A percentile compares a stretch with the other conserved stretches of the same genome.
phyloP scores from a whole-genome alignment of 2,329 filamentous ascomycete genomes.

The Sarocladiaceae sp. region DNA sequence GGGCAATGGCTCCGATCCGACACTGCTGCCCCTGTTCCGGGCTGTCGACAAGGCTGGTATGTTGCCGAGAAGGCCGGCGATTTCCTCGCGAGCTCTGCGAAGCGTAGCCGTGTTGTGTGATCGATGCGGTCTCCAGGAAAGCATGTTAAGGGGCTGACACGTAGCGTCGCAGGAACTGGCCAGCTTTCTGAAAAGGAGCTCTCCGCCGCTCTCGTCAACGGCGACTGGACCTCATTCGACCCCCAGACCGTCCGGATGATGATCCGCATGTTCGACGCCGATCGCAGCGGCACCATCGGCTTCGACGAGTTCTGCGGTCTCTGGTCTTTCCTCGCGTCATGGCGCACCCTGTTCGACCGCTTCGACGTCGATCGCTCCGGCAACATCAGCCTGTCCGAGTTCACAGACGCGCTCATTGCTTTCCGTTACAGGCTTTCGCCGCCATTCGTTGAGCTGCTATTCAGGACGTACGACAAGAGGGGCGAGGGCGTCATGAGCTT shows the following conservation, averaged over 20 bases:
- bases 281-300: constrained; percentile 80
- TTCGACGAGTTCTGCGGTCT: constrained; percentile 95
- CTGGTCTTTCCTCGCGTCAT: constrained; percentile 92
- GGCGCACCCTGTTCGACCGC: constrained; percentile 89
- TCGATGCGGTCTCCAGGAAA: constrained; percentile 9
- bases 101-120: no score
- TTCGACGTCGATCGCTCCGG: constrained; percentile 86
- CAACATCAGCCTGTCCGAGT: constrained; percentile 80
- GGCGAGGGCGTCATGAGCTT: constrained; percentile 72
- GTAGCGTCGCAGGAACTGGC: constrained; percentile 54
- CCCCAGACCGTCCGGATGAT: constrained; percentile 94
- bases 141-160: not conserved
- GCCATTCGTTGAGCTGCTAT: constrained; percentile 77
- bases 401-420: constrained; percentile 80
- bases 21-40: constrained; percentile 76
- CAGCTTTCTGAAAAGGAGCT: constrained; percentile 83
- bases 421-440: constrained; percentile 90
- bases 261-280: constrained; percentile 98
- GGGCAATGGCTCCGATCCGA: constrained; percentile 54
- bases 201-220: constrained; percentile 86
- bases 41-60: constrained; percentile 82
- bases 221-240: constrained; percentile 92
- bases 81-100: not conserved
- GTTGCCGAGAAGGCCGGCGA: constrained; percentile 16
- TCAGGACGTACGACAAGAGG: constrained; percentile 81